A percentile compares a stretch with the other conserved stretches of the same genome.
Conservation (phyloP, 2,329 filamentous ascomycete species). For the Blumeria graminis region DNA sequence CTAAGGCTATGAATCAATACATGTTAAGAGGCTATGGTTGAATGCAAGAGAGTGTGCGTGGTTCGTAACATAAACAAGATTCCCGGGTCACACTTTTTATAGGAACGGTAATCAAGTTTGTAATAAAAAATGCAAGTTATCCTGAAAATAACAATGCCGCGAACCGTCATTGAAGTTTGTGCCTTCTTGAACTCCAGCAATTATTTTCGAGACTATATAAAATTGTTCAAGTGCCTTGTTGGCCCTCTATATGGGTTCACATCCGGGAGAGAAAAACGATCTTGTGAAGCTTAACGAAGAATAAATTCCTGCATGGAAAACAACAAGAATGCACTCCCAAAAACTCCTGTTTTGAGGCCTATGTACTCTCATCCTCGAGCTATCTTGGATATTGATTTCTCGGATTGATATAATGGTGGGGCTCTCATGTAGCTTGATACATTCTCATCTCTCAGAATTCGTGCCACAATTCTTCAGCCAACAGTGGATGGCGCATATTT, state of each 20-base stretch:
- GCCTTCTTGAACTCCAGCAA: neutral
- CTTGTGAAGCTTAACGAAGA: neutral
- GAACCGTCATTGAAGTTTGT: neutral
- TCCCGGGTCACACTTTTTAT: neutral
- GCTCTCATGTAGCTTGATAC: neutral
- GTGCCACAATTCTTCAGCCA: neutral
- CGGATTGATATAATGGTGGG: neutral
- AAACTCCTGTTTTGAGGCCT: too few relatives aligned
- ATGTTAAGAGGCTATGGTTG: neutral
- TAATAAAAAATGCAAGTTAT: neutral
- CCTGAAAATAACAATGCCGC: neutral
- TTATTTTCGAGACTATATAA: neutral
- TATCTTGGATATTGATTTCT: neutral
- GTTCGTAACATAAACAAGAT: neutral
- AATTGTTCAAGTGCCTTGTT: neutral
- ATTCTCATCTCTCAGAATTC: neutral
- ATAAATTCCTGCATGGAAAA: neutral
- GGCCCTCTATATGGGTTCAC: neutral
- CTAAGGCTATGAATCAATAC: neutral
- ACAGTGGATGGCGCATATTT: neutral
- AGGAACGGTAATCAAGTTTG: neutral
- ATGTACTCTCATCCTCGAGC: neutral
- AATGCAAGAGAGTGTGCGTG: neutral
- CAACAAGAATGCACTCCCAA: too few relatives aligned
- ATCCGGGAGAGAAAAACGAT: neutral